Evolutionary conservation across 2,329 filamentous ascomycete species (phyloP).

Genomic region (Epichloe elymi): DNA sequence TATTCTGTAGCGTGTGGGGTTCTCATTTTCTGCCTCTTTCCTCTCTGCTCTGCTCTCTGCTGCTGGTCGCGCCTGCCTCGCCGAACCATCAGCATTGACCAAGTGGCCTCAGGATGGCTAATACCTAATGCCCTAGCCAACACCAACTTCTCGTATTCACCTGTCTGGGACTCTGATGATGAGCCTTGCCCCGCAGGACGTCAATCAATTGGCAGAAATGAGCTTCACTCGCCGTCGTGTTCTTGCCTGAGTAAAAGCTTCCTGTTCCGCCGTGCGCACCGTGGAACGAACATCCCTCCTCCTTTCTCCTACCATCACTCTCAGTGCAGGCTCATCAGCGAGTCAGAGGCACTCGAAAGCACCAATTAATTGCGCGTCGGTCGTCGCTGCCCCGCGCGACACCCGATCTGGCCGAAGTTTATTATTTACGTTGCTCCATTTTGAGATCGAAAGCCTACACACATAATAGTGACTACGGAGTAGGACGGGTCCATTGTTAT

Average conservation of each 20-base stretch:
- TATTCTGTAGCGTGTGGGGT: background rate
- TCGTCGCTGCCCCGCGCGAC: background rate
- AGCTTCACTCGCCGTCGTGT: background rate
- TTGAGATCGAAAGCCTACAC: background rate
- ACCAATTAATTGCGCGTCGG: slow-evolving; percentile 1
- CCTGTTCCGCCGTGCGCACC: background rate
- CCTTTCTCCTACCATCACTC: background rate
- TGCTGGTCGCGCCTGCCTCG: slow-evolving; percentile 1
- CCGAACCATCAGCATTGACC: background rate
- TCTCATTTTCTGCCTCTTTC: background rate
- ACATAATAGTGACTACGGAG: background rate
- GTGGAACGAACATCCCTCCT: background rate
- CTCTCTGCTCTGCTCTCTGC: background rate
- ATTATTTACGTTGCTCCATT: background rate
- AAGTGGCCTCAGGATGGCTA: background rate
- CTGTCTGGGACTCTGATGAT: background rate
- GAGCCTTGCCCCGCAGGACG: slow-evolving; percentile 1
- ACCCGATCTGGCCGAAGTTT: background rate
- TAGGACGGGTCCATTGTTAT: background rate
- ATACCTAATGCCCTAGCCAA: background rate
- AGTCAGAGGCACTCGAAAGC: background rate
- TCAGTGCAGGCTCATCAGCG: background rate
- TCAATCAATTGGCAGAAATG: background rate
- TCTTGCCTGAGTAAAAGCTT: background rate
- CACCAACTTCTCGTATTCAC: slow-evolving; percentile 4